phyloP scores from a whole-genome alignment of 176 grass and related monocot species.

The Poa annua region DNA sequence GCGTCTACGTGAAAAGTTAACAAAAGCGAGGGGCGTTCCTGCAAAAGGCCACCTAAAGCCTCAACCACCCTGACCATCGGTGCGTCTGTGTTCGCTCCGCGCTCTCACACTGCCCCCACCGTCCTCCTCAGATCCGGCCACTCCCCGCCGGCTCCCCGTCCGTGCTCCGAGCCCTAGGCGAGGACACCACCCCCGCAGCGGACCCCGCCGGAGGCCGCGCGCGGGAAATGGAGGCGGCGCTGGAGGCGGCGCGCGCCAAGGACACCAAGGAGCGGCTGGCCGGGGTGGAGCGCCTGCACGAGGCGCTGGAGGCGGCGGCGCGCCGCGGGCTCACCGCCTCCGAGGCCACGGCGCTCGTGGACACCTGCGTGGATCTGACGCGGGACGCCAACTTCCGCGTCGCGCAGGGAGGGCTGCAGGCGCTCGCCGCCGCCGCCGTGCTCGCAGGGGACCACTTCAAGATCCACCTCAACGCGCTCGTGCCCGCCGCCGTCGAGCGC shows the following conservation, averaged over 20 bases:
- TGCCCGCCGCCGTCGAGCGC: conserved; percentile 79
- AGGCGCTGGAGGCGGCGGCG: conserved; percentile 78
- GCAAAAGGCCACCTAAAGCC: conserved; percentile 51
- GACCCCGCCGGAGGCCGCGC: not conserved
- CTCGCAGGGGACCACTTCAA: conserved; percentile 89
- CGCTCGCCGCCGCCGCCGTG: conserved; percentile 80
- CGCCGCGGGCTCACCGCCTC: conserved; percentile 56
- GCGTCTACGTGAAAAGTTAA: not conserved
- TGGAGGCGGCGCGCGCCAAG: conserved; percentile 87
- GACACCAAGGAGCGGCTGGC: conserved; percentile 90
- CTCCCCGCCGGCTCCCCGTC: conserved; percentile 28
- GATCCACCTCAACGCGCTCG: conserved; percentile 86
- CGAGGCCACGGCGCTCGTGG: conserved; percentile 79
- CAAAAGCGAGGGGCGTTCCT: conserved; percentile 15
- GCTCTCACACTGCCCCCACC: conserved; percentile 42
- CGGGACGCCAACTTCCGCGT: conserved; percentile 90
- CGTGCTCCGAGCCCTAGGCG: not conserved
- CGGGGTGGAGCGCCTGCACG: conserved; percentile 83
- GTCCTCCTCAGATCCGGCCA: conserved; percentile 49
- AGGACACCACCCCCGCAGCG: not conserved
- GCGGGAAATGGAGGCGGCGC: conserved; percentile 84
- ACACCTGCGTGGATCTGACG: conserved; percentile 85
- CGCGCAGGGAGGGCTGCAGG: conserved; percentile 89
- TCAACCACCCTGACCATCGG: conserved; percentile 48
- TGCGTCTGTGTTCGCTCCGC: conserved; percentile 35